Evolutionary conservation across 2,329 filamentous ascomycete genomes (phyloP).

Genomic region (Xylaria sp.): DNA sequence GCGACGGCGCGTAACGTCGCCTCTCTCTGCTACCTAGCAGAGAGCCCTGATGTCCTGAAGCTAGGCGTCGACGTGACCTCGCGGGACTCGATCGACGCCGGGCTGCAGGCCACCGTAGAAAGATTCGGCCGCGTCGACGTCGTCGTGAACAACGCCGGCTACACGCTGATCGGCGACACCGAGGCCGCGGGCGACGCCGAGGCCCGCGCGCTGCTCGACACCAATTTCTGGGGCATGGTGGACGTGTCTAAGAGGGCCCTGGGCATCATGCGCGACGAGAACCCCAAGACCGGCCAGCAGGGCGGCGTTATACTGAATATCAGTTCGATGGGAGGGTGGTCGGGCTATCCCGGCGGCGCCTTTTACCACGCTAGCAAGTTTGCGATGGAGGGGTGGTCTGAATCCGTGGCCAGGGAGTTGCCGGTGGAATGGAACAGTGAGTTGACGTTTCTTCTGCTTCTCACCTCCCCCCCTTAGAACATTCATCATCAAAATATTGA

Average conservation of each 20-base stretch:
- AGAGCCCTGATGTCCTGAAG: slow-evolving; percentile 43
- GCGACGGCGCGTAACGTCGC: slow-evolving; percentile 43
- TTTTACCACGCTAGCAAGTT: slow-evolving; percentile 49
- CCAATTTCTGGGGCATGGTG: slow-evolving; percentile 48
- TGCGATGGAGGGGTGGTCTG: slow-evolving; percentile 51
- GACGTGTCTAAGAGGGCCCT: slow-evolving; percentile 43
- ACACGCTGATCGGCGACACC: slow-evolving; percentile 35
- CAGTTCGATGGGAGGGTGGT: slow-evolving; percentile 53
- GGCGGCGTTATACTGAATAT: slow-evolving; percentile 59
- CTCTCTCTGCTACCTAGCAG: slow-evolving; percentile 46
- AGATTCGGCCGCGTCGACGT: slow-evolving; percentile 42
- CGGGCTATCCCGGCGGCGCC: slow-evolving; percentile 39
- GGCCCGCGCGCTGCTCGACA: slow-evolving; percentile 43
- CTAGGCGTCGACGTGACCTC: slow-evolving; percentile 52
- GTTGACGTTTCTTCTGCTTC: slow-evolving; percentile 23
- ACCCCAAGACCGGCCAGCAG: slow-evolving; percentile 32
- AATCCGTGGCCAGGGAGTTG: slow-evolving; percentile 48
- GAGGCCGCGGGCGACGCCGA: slow-evolving; percentile 39
- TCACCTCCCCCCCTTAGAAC: slow-evolving; percentile 1
- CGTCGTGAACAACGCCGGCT: slow-evolving; percentile 40
- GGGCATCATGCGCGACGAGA: slow-evolving; percentile 42
- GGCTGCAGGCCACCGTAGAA: slow-evolving; percentile 37
- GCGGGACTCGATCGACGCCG: slow-evolving; percentile 37
- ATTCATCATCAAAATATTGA: neutral
- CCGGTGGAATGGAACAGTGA: slow-evolving; percentile 46